Conservation (phyloP, 768 basidiomycete genomes). For the Rhizopogon vesiculosus region DNA sequence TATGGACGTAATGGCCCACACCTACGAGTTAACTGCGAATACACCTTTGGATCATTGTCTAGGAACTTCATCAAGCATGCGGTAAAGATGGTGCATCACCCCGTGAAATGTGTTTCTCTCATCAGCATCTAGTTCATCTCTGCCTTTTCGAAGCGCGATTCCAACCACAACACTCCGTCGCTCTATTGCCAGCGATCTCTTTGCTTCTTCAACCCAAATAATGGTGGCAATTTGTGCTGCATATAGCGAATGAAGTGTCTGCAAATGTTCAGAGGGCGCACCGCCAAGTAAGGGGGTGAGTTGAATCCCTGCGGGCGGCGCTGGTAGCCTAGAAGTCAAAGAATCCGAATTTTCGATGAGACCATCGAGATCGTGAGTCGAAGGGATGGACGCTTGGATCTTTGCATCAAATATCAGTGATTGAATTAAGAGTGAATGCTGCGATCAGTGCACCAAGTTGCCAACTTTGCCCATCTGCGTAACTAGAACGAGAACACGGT, state of each 20-base stretch:
- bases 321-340: slow-evolving; percentile 39
- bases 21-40: no score
- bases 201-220: slow-evolving; percentile 59
- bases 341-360: slow-evolving; percentile 30
- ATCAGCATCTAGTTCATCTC: slow-evolving; percentile 25
- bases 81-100: slow-evolving; percentile 45
- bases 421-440: slow-evolving; percentile 2
- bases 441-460: slow-evolving; percentile 51
- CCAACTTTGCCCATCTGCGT: slow-evolving; percentile 93
- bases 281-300: slow-evolving; percentile 77
- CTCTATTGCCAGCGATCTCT: slow-evolving; percentile 34
- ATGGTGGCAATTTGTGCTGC: slow-evolving; percentile 84
- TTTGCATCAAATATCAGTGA: slow-evolving; percentile 23
- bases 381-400: slow-evolving; percentile 80
- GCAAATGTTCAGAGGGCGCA: slow-evolving; percentile 62
- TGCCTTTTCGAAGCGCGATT: slow-evolving; percentile 52
- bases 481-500: slow-evolving; percentile 80
- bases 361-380: slow-evolving; percentile 32
- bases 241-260: slow-evolving; percentile 75
- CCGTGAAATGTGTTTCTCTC: slow-evolving; percentile 44
- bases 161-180: slow-evolving; percentile 70
- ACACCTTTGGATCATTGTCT: neutral
- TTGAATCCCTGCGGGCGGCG: slow-evolving; percentile 67
- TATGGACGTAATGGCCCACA: no score
- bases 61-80: slow-evolving; percentile 22